Percentiles rank a stretch among this genome's conserved stretches.
These are phyloP conservation scores for Epicoccum nigrum DNA, from an alignment of 2,329 filamentous ascomycete species.

Conservation along the genomic window DNA sequence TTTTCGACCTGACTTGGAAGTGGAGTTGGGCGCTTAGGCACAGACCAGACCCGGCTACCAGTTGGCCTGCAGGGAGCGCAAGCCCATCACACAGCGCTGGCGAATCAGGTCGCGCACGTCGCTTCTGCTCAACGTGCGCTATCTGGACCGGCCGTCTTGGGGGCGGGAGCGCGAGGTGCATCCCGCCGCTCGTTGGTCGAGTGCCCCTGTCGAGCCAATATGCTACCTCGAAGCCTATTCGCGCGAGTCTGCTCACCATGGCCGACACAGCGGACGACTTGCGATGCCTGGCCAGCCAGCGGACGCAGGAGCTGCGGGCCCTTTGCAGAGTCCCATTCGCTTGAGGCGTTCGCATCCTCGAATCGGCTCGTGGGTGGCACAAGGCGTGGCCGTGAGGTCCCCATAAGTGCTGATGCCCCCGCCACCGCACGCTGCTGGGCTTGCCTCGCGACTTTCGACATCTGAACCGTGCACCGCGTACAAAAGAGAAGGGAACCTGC, in stretches of 20 bases:
- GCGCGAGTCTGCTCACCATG: constrained; percentile 28
- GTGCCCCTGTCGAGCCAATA: constrained; percentile 40
- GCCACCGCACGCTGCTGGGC: constrained; percentile 33
- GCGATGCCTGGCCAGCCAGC: constrained; percentile 35
- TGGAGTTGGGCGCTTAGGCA: constrained; percentile 41
- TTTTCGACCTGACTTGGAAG: constrained; percentile 13
- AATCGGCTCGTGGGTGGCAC: constrained; percentile 28
- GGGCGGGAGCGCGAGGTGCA: constrained; percentile 25
- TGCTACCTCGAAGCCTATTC: constrained; percentile 33
- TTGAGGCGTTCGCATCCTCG: constrained; percentile 19
- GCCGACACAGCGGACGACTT: constrained; percentile 33
- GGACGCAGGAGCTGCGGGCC: constrained; percentile 18
- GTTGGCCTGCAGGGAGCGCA: constrained; percentile 24
- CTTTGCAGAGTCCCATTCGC: constrained; percentile 16
- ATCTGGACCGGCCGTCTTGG: constrained; percentile 31
- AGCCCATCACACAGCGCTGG: constrained; percentile 31
- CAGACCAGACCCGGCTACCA: constrained; percentile 27
- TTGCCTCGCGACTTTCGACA: constrained; percentile 17
- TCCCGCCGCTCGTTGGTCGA: constrained; percentile 41
- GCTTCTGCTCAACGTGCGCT: constrained; percentile 23
- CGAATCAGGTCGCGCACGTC: constrained; percentile 26
- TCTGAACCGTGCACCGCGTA: constrained; percentile 8
- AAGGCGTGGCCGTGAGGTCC: constrained; percentile 23
- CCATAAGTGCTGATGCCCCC: constrained; percentile 40
- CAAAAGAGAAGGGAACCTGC: constrained; percentile 9